Evolutionary conservation across 352 stramenopile species (phyloP), one percentile per base, ranked within the genome.

Genomic region (Phytophthora pisi): DNA sequence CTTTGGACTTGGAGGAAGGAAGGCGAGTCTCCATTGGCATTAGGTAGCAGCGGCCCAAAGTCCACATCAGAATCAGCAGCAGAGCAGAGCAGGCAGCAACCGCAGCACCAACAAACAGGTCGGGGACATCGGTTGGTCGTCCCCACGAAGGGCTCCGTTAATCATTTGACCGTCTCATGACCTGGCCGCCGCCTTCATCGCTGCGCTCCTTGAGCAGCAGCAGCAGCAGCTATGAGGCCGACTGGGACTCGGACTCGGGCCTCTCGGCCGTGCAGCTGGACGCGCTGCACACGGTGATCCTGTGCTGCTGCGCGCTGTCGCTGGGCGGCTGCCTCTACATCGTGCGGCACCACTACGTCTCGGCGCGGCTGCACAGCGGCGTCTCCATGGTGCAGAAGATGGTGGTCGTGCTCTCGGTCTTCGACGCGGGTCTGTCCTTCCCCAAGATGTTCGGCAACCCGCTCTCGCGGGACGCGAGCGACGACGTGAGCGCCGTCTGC

Each of bases 351-450:
- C 77, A 82, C 61, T 74, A 78, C 51, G 65, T 72, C 42, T 82
- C 62, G 0, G 57, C 70, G 10, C 36, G 58, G 20, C 55, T 66
- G 8, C 71, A 75, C 42, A 74, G 72, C 31, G 77, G 68, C 34
- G 65, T 83, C 34, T 84, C 66, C 28, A 75, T 82, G 68, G 81
- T 86, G 50, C 84, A 90, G 58, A 87, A 78, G 72, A 92, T 92
- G 84, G 81, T 92, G 57, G 68, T 79, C 45, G 78, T 88, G 71
- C 79, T 92, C 46, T 85, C 82, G n/a, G 31, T 91, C 8, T 45
- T 90, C n/a, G 82, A 91, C 50, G 64, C 85, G 2, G 68, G 68
- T 2, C 70, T 84, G 30, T 76, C 72, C 9, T 63, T 89, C 30
- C 82, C 82, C 16, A 89, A 89, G 67, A 34, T 89, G 38, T 77